Evolutionary conservation across 164 flowering plant species (phyloP), one percentile per base, ranked within the genome.

Genomic region (Magnolia officinalis): DNA sequence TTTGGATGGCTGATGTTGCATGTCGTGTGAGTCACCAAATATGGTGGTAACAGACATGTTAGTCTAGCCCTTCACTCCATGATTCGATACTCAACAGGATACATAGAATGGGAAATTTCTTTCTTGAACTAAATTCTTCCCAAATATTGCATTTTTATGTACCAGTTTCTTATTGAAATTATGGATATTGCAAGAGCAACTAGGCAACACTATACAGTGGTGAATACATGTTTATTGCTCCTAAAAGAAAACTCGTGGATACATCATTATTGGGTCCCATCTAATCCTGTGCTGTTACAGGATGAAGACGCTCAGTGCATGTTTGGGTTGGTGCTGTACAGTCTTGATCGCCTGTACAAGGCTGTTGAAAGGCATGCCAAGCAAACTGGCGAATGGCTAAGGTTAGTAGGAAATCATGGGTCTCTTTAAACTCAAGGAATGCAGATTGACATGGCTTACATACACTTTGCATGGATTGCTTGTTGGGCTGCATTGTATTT

Each of bases 341-440:
- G 86, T 78, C 83, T 96, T 58, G 93, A 90, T 78, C 89, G 89
- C 79, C 82, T 96, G 13, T 88, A 86, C 79, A 86, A 79, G 76
- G 90, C 90, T 64, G 98, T 91, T 61, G 91, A 92, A 86, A 80
- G 84, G 77, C 96, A 92, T 78, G 97, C 98, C 50, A 88, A 84
- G 77, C 91, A 84, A 79, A 91, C 95, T 59, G 97, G 96, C 6
- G 99, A 96, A 87, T 94, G 98, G 99, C 84, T 77, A 61, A 86
- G 92, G 99, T 96, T 67, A 82, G 97, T 85, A 50, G 55, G 13
- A 61, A 26, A 7, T 52, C 8, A 14, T 45, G 26, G 74, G 63
- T 50, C 13, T 52, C 21, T 55, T 26, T 67, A 1, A 20, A n/a
- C 4, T 19, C 18, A 23, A 23, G 66, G 29, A 45, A 2, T 16